phyloP scores from a whole-genome alignment of 2,329 filamentous ascomycete species.

The Fusarium tjaetaba region DNA sequence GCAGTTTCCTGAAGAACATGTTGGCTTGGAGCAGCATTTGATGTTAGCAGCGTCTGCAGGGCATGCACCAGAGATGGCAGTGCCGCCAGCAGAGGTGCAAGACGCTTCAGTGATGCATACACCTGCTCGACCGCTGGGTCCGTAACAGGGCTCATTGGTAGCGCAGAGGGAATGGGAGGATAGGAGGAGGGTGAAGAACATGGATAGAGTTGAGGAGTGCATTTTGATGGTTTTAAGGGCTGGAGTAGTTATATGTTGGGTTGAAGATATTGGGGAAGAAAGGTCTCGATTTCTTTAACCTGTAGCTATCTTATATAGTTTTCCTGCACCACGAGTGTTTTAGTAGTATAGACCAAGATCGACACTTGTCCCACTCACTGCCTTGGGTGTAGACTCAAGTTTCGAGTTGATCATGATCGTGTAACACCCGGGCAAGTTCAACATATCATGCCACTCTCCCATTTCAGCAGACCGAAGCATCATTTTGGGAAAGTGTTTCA shows the following conservation, averaged over 20 bases:
- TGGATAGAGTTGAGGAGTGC: slow-evolving; percentile 18
- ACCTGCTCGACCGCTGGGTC: slow-evolving; percentile 40
- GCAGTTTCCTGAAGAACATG: slow-evolving; percentile 51
- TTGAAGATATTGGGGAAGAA: background rate
- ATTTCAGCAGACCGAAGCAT: background rate
- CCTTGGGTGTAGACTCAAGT: background rate
- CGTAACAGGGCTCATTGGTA: slow-evolving; percentile 48
- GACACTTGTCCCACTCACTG: background rate
- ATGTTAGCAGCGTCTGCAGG: slow-evolving; percentile 51
- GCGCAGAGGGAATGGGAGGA: slow-evolving; percentile 37
- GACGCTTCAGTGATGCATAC: slow-evolving; percentile 52
- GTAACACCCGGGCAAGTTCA: background rate
- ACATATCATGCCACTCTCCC: background rate
- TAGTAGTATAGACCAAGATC: background rate
- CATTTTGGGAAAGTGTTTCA: background rate
- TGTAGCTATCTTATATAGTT: slow-evolving; percentile 2
- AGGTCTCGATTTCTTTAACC: background rate
- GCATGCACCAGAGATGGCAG: slow-evolving; percentile 51
- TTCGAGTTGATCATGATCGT: slow-evolving; percentile 22
- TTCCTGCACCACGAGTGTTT: background rate
- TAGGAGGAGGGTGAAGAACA: slow-evolving; percentile 29
- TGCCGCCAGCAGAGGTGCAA: slow-evolving; percentile 52
- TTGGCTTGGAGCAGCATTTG: slow-evolving; percentile 55
- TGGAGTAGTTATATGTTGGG: background rate
- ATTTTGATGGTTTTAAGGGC: slow-evolving; percentile 22